These are phyloP conservation scores for Pseudogymnoascus sp. DNA, from an alignment of 2,329 filamentous ascomycete species.

Conservation along the genomic window DNA sequence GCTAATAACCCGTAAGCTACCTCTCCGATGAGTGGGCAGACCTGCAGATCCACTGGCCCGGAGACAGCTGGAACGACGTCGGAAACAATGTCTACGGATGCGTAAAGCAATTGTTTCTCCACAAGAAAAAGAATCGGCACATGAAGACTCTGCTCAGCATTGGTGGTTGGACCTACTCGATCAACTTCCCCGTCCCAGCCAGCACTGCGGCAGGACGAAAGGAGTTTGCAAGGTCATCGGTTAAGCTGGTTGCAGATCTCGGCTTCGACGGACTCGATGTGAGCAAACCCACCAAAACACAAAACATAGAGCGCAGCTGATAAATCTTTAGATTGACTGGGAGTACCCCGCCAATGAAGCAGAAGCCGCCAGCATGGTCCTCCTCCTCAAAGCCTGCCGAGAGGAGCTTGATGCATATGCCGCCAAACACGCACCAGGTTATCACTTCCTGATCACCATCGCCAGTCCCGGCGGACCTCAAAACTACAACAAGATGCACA, in stretches of 20 bases:
- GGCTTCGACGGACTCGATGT: conserved; percentile 49
- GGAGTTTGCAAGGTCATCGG: conserved; percentile 62
- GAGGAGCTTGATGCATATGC: conserved; percentile 43
- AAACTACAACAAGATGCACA: conserved; percentile 42
- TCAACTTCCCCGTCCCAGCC: conserved; percentile 63
- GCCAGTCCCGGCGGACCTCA: conserved; percentile 42
- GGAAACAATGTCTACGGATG: conserved; percentile 71
- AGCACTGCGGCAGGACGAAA: conserved; percentile 55
- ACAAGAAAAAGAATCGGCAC: conserved; percentile 71
- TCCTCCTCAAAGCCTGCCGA: conserved; percentile 26
- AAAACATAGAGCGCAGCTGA: not conserved
- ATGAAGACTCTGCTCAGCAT: conserved; percentile 72
- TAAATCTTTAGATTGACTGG: conserved; percentile 17
- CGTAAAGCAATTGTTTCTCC: conserved; percentile 66
- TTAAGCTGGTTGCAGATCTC: conserved; percentile 64
- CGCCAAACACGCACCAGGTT: conserved; percentile 35
- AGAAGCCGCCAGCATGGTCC: conserved; percentile 27
- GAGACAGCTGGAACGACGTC: conserved; percentile 59
- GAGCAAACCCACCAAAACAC: not conserved
- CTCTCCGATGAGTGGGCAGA: conserved; percentile 66
- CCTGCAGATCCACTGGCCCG: conserved; percentile 62
- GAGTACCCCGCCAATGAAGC: conserved; percentile 22
- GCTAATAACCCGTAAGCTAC: conserved; percentile 34
- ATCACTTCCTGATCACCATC: conserved; percentile 49
- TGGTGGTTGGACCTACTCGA: conserved; percentile 76